phyloP scores from a whole-genome alignment of 768 basidiomycete species.

The Leccinum variicolor region DNA sequence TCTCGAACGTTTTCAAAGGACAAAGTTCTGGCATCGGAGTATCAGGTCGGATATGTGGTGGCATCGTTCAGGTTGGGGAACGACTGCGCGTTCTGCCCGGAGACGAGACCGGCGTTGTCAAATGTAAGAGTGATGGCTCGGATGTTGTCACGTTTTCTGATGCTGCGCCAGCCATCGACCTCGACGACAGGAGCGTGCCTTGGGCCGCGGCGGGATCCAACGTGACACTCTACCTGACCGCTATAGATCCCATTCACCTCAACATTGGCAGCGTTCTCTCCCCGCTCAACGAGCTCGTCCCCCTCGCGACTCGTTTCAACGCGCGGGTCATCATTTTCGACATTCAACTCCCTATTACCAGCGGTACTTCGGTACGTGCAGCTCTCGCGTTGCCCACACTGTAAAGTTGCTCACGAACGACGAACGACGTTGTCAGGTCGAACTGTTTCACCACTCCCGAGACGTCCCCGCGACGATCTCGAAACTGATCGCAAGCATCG shows the following conservation, averaged over 20 bases:
- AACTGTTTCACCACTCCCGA: slow-evolving; percentile 91
- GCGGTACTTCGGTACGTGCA: slow-evolving; percentile 71
- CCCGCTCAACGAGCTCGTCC: slow-evolving; percentile 64
- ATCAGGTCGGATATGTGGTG: slow-evolving; percentile 80
- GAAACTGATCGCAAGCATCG: slow-evolving; percentile 74
- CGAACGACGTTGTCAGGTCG: slow-evolving; percentile 50
- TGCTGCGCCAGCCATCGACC: slow-evolving; percentile 65
- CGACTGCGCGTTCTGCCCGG: slow-evolving; percentile 83
- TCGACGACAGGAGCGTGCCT: slow-evolving; percentile 69
- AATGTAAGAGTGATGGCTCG: slow-evolving; percentile 40
- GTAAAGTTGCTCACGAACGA: neutral
- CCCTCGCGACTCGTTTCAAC: slow-evolving; percentile 71
- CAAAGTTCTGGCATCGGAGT: slow-evolving; percentile 76
- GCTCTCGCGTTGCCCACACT: neutral
- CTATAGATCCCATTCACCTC: slow-evolving; percentile 83
- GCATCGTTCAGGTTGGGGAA: slow-evolving; percentile 92
- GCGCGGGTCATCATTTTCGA: slow-evolving; percentile 95
- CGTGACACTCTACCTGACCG: slow-evolving; percentile 77
- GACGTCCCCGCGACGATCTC: slow-evolving; percentile 89
- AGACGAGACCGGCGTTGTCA: slow-evolving; percentile 83
- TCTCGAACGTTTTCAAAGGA: slow-evolving; percentile 94
- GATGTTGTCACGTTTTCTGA: neutral
- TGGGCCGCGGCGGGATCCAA: slow-evolving; percentile 94
- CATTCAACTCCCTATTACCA: slow-evolving; percentile 81
- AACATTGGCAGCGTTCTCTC: slow-evolving; percentile 90